phyloP scores from a whole-genome alignment of 768 basidiomycete genomes.

The Calocybe cyanea region DNA sequence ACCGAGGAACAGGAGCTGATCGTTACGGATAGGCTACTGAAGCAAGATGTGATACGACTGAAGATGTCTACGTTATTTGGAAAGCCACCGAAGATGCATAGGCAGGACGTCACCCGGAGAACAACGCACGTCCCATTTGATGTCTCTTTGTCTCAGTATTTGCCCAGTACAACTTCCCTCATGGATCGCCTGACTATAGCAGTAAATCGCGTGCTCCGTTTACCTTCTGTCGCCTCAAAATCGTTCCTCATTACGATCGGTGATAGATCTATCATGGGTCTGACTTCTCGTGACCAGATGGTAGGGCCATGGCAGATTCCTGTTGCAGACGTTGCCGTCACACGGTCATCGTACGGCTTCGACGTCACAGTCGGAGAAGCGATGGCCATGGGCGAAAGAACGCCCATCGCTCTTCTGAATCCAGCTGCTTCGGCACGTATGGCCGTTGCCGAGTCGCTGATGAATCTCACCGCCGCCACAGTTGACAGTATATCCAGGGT shows the following conservation, averaged over 20 bases:
- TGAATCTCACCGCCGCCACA: slow-evolving; percentile 83
- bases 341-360: slow-evolving; percentile 92
- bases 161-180: slow-evolving; percentile 40
- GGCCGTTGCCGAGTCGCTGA: slow-evolving; percentile 80
- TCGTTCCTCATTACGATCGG: slow-evolving; percentile 99
- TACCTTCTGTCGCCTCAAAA: slow-evolving; percentile 93
- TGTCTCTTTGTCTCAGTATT: slow-evolving; percentile 60
- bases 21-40: slow-evolving; percentile 83
- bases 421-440: slow-evolving; percentile 92
- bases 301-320: slow-evolving; percentile 99
- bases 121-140: slow-evolving; percentile 57
- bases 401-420: slow-evolving; percentile 83
- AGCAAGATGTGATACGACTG: slow-evolving; percentile 77
- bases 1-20: slow-evolving; percentile 79
- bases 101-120: slow-evolving; percentile 53
- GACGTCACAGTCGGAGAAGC: slow-evolving; percentile 83
- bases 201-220: slow-evolving; percentile 75
- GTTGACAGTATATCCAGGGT: slow-evolving; percentile 66
- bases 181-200: slow-evolving; percentile 57
- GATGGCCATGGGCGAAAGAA: slow-evolving; percentile 98
- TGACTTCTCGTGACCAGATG: slow-evolving; percentile 97
- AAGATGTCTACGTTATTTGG: slow-evolving; percentile 96
- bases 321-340: slow-evolving; percentile 95
- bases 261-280: slow-evolving; percentile 89
- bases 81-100: slow-evolving; percentile 89